A percentile compares a stretch with the other conserved stretches of the same genome.
Conservation (phyloP, 1,284 basidiomycete species). For the Cerrena zonata region DNA sequence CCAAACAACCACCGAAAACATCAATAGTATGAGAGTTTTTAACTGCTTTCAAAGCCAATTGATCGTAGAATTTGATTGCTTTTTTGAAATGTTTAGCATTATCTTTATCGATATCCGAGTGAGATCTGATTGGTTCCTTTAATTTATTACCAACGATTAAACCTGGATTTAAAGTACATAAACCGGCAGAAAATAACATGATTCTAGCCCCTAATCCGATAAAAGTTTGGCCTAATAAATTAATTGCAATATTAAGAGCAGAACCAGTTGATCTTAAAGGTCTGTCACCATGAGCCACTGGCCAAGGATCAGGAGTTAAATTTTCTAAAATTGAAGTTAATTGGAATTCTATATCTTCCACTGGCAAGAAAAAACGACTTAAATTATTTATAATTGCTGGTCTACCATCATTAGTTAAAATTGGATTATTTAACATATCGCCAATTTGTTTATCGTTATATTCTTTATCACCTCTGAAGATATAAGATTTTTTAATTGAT, state of each 20-base stretch:
- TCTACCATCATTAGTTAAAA: slow-evolving; percentile 79
- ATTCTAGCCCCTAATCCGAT: slow-evolving; percentile 68
- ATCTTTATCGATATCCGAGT: slow-evolving; percentile 98
- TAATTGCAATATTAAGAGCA: slow-evolving; percentile 89
- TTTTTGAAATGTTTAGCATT: slow-evolving; percentile 97
- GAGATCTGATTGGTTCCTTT: slow-evolving; percentile 95
- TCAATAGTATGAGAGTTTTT: slow-evolving; percentile 94
- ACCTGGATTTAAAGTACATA: slow-evolving; percentile 95
- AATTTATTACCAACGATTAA: slow-evolving; percentile 95
- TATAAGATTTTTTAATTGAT: slow-evolving; percentile 96
- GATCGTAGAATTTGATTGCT: slow-evolving; percentile 89
- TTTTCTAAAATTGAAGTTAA: slow-evolving; percentile 90
- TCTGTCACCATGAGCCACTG: slow-evolving; percentile 91
- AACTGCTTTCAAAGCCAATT: slow-evolving; percentile 87
- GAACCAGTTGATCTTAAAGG: slow-evolving; percentile 92
- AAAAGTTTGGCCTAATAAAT: slow-evolving; percentile 73
- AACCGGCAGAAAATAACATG: slow-evolving; percentile 95
- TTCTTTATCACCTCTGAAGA: slow-evolving; percentile 99
- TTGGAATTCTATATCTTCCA: slow-evolving; percentile 93
- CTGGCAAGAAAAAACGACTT: slow-evolving; percentile 90
- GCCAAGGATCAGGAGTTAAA: slow-evolving; percentile 92
- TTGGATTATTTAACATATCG: slow-evolving; percentile 88
- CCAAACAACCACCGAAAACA: slow-evolving; percentile 93
- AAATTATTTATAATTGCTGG: slow-evolving; percentile 79
- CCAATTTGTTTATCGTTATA: slow-evolving; percentile 95